Conservation (phyloP, 352 stramenopile genomes). For the Phytophthora fragariaefolia region DNA sequence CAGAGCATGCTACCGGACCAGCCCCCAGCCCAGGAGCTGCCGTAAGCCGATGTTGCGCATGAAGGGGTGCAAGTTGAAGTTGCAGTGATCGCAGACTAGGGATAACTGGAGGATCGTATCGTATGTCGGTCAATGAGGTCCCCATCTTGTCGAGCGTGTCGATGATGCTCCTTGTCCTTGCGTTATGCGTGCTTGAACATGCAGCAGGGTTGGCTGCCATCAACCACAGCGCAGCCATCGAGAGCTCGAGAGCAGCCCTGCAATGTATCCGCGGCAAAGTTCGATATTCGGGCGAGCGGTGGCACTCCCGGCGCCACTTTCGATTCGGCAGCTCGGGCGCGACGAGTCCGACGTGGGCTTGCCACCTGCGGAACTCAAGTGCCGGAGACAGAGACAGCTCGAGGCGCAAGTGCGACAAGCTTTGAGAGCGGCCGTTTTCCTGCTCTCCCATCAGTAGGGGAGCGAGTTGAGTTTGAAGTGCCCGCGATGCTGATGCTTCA, state of each 20-base stretch:
- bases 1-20: conserved; percentile 58
- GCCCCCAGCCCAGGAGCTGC: conserved; percentile 53
- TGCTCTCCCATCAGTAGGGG: no score
- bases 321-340: conserved; percentile 4
- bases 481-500: conserved; percentile 42
- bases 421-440: conserved; percentile 13
- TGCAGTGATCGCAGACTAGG: conserved; percentile 15
- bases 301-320: conserved; percentile 6
- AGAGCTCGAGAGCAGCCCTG: no score
- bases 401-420: conserved; percentile 16
- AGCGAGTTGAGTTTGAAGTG: conserved; percentile 22
- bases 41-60: conserved; percentile 36
- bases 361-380: conserved; percentile 3
- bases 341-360: neutral
- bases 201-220: neutral
- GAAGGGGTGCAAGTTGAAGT: conserved; percentile 30
- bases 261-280: neutral
- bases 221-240: neutral
- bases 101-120: conserved; percentile 4
- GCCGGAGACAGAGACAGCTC: conserved; percentile 5
- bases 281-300: neutral
- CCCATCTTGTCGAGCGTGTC: neutral
- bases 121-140: no score
- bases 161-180: neutral
- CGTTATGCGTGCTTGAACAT: no score